Base-by-base conservation (phyloP, 176 grass and related monocot genomes). In the Oryza punctata region DNA sequence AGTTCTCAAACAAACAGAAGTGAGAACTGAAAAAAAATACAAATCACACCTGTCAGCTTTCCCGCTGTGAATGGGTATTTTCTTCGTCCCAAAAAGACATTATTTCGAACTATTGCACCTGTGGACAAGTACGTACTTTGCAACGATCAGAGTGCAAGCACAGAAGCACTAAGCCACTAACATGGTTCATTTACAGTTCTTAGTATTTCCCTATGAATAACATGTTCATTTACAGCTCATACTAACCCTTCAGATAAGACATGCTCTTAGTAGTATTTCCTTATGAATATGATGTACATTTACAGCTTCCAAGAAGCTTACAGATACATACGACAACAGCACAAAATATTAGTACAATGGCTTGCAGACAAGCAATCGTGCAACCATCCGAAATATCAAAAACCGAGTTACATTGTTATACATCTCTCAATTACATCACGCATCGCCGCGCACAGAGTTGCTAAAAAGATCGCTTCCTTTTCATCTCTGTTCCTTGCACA, bases 291-390 rank as follows among this genome's bases (percentile, higher is more conserved):
- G 33, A 35, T 35, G 33, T 19, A 7, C 50, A 54, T 54, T 19
- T 7, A 54, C 50, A 54, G 4, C 63, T 28, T 82, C 75, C 44
- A 86, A 43, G 60, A 72, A 18, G 66, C 27, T 89, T 79, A 33
- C 78, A 72, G 0, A 57, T 77, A 82, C 27, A 57, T 77, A 82
- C 27, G 52, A 66, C 15, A 54, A 7, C 78, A 44, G 24, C 23
- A 64, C 3, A 63, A 63, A 80, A 28, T 23, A 54, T 30, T 79
- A 72, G 65, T 77, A 72, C 71, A 71, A 26, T 46, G 69, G n/a
- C n/a, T 29, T 38, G 57, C 54, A 79, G 50, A 27, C 47, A 45
- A 81, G 44, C 21, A 50, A 32, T 35, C 44, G 65, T 12, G 5
- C 50, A 72, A 3, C 21, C 23, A 59, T 5, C 29, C 12, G 50